phyloP scores from a whole-genome alignment of 192 early-diverging fungal genomes.

The Linnemannia exigua region DNA sequence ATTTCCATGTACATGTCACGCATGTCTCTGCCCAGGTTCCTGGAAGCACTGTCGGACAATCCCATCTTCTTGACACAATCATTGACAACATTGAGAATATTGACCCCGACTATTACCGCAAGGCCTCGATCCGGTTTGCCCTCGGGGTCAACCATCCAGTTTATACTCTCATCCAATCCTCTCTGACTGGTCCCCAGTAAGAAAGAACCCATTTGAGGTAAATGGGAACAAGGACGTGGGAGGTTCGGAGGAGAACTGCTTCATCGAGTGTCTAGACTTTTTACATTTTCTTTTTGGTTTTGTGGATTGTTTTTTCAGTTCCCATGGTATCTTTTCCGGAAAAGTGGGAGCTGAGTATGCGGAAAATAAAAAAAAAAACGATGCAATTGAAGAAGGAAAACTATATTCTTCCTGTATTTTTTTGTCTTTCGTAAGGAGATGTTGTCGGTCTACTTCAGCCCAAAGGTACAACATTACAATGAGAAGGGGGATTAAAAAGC shows the following conservation, averaged over 20 bases:
- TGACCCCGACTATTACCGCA: slow-evolving; percentile 75
- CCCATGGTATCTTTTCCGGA: slow-evolving; percentile 3
- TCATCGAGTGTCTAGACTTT: background rate
- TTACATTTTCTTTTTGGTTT: background rate
- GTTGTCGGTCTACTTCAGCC: background rate
- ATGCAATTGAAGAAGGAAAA: background rate
- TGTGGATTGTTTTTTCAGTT: background rate
- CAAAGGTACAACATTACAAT: background rate
- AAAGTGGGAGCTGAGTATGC: background rate
- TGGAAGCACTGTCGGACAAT: slow-evolving; percentile 74
- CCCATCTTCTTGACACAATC: slow-evolving; percentile 78
- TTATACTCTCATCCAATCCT: slow-evolving; percentile 25
- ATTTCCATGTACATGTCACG: slow-evolving; percentile 86
- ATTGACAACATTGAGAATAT: slow-evolving; percentile 78
- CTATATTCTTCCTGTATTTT: background rate
- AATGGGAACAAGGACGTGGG: background rate
- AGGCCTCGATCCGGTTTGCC: slow-evolving; percentile 69
- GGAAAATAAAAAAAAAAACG: background rate
- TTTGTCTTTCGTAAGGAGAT: background rate
- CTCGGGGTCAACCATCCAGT: slow-evolving; percentile 67
- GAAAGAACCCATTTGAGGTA: background rate
- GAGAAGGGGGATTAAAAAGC: background rate
- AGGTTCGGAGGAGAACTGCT: background rate
- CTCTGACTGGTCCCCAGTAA: background rate
- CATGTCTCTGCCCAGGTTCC: slow-evolving; percentile 68